A percentile compares a stretch with the other conserved stretches of the same genome.
Evolutionary conservation across 148 eudicot species (phyloP).

Genomic region (Suaeda aralocaspica): DNA sequence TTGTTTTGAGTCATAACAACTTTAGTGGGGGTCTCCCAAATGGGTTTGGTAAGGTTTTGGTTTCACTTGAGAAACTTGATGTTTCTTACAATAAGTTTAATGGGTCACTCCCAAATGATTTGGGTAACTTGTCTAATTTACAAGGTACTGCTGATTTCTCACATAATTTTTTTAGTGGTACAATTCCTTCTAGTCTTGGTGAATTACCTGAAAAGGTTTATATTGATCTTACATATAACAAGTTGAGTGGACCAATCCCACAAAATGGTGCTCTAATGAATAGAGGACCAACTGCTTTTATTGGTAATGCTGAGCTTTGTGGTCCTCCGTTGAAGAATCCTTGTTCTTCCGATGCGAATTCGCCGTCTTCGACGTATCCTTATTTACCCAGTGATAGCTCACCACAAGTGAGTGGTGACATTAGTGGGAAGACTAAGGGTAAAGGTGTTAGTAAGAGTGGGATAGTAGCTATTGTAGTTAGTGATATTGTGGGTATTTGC

Average conservation of each 20-base stretch:
- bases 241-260: slow-evolving; percentile 83
- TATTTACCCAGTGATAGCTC: slow-evolving; percentile 58
- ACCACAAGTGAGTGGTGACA: slow-evolving; percentile 28
- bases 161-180: slow-evolving; percentile 79
- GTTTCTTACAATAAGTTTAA: slow-evolving; percentile 61
- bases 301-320: slow-evolving; percentile 86
- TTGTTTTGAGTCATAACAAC: slow-evolving; percentile 62
- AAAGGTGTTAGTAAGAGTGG: slow-evolving; percentile 63
- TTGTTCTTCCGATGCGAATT: slow-evolving; percentile 44
- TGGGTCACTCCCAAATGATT: slow-evolving; percentile 71
- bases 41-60: slow-evolving; percentile 66
- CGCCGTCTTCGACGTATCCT: slow-evolving; percentile 59
- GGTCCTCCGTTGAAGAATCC: slow-evolving; percentile 86
- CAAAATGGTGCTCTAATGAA: slow-evolving; percentile 88
- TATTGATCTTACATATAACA: slow-evolving; percentile 80
- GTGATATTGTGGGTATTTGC: slow-evolving; percentile 86
- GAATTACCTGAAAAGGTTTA: slow-evolving; percentile 94
- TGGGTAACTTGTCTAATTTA: slow-evolving; percentile 73
- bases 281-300: slow-evolving; percentile 91
- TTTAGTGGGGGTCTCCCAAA: slow-evolving; percentile 65
- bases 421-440: slow-evolving; percentile 34
- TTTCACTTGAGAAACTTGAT: slow-evolving; percentile 62
- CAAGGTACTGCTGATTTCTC: slow-evolving; percentile 92
- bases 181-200: slow-evolving; percentile 83
- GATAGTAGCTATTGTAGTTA: slow-evolving; percentile 50